Evolutionary conservation across 768 basidiomycete genomes (phyloP).

Genomic region (Boletus edulis): DNA sequence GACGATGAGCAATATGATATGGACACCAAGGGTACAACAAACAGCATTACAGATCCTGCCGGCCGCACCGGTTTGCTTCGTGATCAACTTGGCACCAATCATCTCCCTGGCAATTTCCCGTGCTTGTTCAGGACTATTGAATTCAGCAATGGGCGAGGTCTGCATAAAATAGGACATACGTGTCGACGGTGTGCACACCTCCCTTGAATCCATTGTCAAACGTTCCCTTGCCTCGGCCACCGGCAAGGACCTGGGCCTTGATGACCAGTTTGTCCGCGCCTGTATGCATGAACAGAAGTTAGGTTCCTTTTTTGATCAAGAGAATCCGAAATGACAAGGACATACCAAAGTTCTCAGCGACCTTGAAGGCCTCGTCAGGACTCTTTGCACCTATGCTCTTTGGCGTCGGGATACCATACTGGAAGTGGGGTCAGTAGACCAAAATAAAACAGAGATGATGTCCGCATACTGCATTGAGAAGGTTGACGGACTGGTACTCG

Average conservation of each 20-base stretch:
- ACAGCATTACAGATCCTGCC: slow-evolving; percentile 96
- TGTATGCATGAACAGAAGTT: slow-evolving; percentile 29
- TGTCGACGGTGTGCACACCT: slow-evolving; percentile 92
- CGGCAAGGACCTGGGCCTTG: slow-evolving; percentile 98
- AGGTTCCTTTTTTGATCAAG: background rate
- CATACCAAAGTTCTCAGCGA: slow-evolving; percentile 86
- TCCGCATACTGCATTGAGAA: slow-evolving; percentile 82
- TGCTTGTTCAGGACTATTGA: slow-evolving; percentile 77
- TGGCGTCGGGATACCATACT: slow-evolving; percentile 97
- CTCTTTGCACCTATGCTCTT: slow-evolving; percentile 86
- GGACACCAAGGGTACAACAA: slow-evolving; percentile 26
- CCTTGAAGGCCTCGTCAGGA: slow-evolving; percentile 84
- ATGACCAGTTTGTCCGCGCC: slow-evolving; percentile 83
- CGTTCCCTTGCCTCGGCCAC: slow-evolving; percentile 96
- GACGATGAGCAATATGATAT: slow-evolving; percentile 12
- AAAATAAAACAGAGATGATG: background rate
- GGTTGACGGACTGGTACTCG: slow-evolving; percentile 94
- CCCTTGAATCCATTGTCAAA: slow-evolving; percentile 97
- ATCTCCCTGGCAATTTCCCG: slow-evolving; percentile 86
- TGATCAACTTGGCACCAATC: slow-evolving; percentile 94
- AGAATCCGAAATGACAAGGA: slow-evolving; percentile 1
- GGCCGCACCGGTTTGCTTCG: slow-evolving; percentile 93
- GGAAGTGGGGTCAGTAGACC: slow-evolving; percentile 1
- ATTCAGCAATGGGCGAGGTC: slow-evolving; percentile 4
- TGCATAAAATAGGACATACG: slow-evolving; percentile 42